Conservation (phyloP, 805 yeast species). For the Candida insectorum region DNA sequence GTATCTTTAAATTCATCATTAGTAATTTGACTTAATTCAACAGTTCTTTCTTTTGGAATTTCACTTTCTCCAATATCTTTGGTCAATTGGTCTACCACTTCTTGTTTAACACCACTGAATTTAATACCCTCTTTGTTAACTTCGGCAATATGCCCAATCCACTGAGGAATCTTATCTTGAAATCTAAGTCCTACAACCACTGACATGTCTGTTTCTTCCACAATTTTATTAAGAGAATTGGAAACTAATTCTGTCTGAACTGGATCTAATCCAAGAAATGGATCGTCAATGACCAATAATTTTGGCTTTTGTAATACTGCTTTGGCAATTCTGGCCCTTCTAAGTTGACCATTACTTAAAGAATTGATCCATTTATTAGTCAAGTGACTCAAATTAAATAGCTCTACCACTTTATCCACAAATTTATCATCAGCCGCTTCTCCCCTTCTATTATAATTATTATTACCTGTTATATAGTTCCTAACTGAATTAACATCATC, state of each 20-base stretch:
- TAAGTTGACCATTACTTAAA: conserved; percentile 87
- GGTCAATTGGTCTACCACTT: conserved; percentile 12
- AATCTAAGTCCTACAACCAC: conserved; percentile 72
- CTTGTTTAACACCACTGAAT: conserved; percentile 43
- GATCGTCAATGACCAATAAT: conserved; percentile 79
- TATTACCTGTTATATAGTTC: conserved; percentile 54
- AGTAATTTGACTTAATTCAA: conserved; percentile 8
- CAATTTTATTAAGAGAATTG: conserved; percentile 37
- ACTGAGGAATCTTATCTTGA: conserved; percentile 73
- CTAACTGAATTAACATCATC: conserved; percentile 66
- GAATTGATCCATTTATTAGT: conserved; percentile 78
- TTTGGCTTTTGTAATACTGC: conserved; percentile 64
- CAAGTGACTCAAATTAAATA: conserved; percentile 54
- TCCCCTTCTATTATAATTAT: conserved; percentile 45
- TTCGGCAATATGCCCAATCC: conserved; percentile 73
- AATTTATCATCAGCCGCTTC: conserved; percentile 28
- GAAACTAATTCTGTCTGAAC: conserved; percentile 60
- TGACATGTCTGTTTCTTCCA: conserved; percentile 42
- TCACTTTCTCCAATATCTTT: conserved; percentile 3
- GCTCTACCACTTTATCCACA: conserved; percentile 16
- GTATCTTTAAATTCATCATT: conserved; percentile 2
- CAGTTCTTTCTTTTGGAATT: conserved; percentile 12
- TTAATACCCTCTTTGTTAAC: conserved; percentile 55
- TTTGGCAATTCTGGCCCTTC: conserved; percentile 84
- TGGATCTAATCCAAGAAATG: conserved; percentile 89